Conservation (phyloP, 768 basidiomycete species). For the Phlebiopsis flavidoalba region DNA sequence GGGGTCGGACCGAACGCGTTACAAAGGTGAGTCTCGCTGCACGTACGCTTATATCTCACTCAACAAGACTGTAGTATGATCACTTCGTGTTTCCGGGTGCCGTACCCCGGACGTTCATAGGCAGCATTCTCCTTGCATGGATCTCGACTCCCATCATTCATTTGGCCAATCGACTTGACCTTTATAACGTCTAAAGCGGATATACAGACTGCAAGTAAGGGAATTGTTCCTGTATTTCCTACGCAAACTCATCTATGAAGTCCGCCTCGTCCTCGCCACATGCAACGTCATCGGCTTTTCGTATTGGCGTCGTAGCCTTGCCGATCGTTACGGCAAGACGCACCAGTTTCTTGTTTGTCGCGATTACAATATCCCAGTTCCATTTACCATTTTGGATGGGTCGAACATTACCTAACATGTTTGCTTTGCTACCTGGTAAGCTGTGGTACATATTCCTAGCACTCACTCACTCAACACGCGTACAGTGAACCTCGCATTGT, state of each 20-base stretch:
- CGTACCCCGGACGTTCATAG: conserved; percentile 84
- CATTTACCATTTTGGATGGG: conserved; percentile 94
- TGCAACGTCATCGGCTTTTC: conserved; percentile 59
- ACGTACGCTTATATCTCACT: background rate
- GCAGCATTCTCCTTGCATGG: conserved; percentile 66
- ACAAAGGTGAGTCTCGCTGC: conserved; percentile 37
- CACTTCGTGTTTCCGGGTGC: conserved; percentile 86
- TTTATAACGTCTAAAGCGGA: conserved; percentile 54
- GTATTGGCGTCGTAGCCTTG: conserved; percentile 58
- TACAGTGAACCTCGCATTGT: conserved; percentile 55
- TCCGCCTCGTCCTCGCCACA: conserved; percentile 66
- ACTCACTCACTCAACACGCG: background rate
- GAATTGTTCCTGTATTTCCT: background rate
- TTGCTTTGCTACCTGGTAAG: conserved; percentile 75
- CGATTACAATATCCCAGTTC: conserved; percentile 81
- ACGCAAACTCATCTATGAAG: conserved; percentile 33
- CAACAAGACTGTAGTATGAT: conserved; percentile 60
- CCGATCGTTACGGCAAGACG: conserved; percentile 57
- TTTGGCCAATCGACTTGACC: conserved; percentile 35
- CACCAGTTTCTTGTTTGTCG: conserved; percentile 52
- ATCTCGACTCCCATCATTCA: conserved; percentile 44
- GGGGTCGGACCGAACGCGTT: conserved; percentile 45
- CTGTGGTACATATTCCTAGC: background rate
- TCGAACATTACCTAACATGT: conserved; percentile 91
- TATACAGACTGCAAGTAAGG: conserved; percentile 66